A percentile compares a stretch with the other conserved stretches of the same genome.
phyloP scores from a whole-genome alignment of 805 yeast genomes.

The Candida maesae region DNA sequence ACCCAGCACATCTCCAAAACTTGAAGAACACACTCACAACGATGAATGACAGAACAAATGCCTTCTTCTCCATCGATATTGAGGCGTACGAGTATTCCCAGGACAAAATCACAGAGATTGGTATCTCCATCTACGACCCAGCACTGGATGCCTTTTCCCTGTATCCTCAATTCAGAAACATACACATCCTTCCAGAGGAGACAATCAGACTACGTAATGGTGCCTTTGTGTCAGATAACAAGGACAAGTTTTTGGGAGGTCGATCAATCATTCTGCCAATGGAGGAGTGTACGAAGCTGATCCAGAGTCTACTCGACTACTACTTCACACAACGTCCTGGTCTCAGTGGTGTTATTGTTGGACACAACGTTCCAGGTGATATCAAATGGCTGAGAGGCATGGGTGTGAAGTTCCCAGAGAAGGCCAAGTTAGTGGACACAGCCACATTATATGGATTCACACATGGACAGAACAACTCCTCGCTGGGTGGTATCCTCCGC shows the following conservation, averaged over 20 bases:
- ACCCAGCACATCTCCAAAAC: slow-evolving; percentile 3
- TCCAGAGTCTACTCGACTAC: slow-evolving; percentile 41
- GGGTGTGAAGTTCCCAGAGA: slow-evolving; percentile 44
- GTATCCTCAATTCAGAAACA: slow-evolving; percentile 38
- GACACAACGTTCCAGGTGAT: slow-evolving; percentile 58
- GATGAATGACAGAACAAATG: slow-evolving; percentile 13
- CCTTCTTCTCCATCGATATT: slow-evolving; percentile 43
- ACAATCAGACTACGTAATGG: slow-evolving; percentile 43
- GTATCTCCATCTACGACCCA: slow-evolving; percentile 55
- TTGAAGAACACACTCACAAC: slow-evolving; percentile 8
- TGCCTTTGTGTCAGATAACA: slow-evolving; percentile 50
- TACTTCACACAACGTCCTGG: slow-evolving; percentile 36
- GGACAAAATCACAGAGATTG: slow-evolving; percentile 49
- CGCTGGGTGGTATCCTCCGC: slow-evolving; percentile 43
- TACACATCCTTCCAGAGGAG: slow-evolving; percentile 45
- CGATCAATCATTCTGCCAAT: slow-evolving; percentile 40
- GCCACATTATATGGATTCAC: slow-evolving; percentile 38
- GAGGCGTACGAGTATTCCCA: slow-evolving; percentile 52
- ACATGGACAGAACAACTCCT: slow-evolving; percentile 37
- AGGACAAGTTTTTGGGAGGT: slow-evolving; percentile 47
- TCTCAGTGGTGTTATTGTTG: slow-evolving; percentile 43
- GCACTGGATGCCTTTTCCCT: slow-evolving; percentile 36
- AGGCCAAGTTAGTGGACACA: slow-evolving; percentile 42
- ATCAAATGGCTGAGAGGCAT: slow-evolving; percentile 43
- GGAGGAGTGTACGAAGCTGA: slow-evolving; percentile 33